These are phyloP conservation scores for Pythium guiyangense DNA, from an alignment of 352 stramenopile species.

Conservation along the genomic window DNA sequence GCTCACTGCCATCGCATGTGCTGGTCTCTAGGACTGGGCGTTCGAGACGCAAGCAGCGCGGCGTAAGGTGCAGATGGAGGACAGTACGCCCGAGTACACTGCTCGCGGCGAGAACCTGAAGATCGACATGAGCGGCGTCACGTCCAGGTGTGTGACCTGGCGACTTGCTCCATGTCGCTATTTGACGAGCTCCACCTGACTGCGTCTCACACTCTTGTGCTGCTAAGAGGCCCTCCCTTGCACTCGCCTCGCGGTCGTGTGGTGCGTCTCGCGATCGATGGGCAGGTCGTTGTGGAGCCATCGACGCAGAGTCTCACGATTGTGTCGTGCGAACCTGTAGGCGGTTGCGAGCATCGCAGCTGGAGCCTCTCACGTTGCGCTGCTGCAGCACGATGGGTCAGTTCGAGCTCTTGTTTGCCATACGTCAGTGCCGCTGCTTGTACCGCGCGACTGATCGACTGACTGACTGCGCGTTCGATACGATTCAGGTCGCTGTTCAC, in stretches of 20 bases:
- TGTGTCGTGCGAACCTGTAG: slow-evolving; percentile 9
- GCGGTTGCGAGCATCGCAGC: slow-evolving; percentile 65
- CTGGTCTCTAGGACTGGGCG: slow-evolving; percentile 30
- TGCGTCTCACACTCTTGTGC: background rate
- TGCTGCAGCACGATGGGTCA: slow-evolving; percentile 81
- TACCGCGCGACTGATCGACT: too few relatives aligned
- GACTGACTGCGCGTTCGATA: background rate
- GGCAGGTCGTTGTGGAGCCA: too few relatives aligned
- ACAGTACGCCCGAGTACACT: slow-evolving; percentile 55
- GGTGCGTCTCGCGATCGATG: slow-evolving; percentile 19
- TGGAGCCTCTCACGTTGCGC: slow-evolving; percentile 75
- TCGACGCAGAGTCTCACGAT: background rate
- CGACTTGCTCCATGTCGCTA: background rate
- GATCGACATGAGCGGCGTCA: slow-evolving; percentile 75
- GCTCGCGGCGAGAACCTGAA: slow-evolving; percentile 41
- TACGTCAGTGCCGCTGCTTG: background rate
- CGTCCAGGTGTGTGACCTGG: slow-evolving; percentile 38
- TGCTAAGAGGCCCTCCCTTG: slow-evolving; percentile 42
- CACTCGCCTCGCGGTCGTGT: slow-evolving; percentile 51
- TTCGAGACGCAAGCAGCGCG: slow-evolving; percentile 46
- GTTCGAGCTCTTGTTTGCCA: background rate
- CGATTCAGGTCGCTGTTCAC: slow-evolving; percentile 78
- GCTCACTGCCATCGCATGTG: background rate
- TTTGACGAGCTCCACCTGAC: background rate
- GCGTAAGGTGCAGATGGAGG: slow-evolving; percentile 53